Base-by-base conservation (phyloP, 2,329 filamentous ascomycete species). In the Aureobasidium sp. region DNA sequence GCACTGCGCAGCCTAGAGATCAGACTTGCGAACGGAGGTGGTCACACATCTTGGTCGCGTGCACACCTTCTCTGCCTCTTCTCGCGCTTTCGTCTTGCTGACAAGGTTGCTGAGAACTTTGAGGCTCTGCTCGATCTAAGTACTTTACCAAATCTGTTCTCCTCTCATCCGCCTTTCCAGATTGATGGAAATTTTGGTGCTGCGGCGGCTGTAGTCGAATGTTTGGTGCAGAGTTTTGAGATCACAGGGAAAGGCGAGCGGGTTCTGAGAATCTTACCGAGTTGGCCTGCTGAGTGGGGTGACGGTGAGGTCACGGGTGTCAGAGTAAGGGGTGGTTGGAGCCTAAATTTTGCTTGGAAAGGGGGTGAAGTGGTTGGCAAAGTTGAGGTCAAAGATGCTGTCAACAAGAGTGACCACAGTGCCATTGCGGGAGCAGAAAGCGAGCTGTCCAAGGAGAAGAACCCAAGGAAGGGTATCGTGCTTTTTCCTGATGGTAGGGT, bases 331-430 rank as follows among this genome's bases (percentile, higher is more conserved):
- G 48, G 48, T 12, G 48, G 48, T 2, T 51, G 48, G 48, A 41
- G 21, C 8, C 27, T 51, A 2, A 11, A 6, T 1, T 51, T 51
- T 21, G 16, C 14, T 1, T 51, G 48, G 48, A 29, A 3, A 7
- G 7, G 24, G 3, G 48, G 48, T 11, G 3, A 37, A 19, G 29
- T 42, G 1, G 50, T 11, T 6, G 50, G 40, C 8, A 3, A 10
- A 24, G 40, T 41, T 53, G 61, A 62, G 35, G 56, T 57, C 22
- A 57, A 59, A 42, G 54, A 35, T 27, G 44, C 6, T 10, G 11
- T 17, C 6, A 16, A 17, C 12, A 11, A 27, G 8, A 2, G 22
- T 6, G 11, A 25, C 6, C 12, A 30, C 27, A 14, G n/a, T 3
- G 8, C 11, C 14, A 6, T 2, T 3, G 12, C 5, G 2, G 10